Percentiles rank a stretch among this genome's conserved stretches.
These are phyloP conservation scores for Pichia exigua DNA, from an alignment of 805 yeast species.

Conservation along the genomic window DNA sequence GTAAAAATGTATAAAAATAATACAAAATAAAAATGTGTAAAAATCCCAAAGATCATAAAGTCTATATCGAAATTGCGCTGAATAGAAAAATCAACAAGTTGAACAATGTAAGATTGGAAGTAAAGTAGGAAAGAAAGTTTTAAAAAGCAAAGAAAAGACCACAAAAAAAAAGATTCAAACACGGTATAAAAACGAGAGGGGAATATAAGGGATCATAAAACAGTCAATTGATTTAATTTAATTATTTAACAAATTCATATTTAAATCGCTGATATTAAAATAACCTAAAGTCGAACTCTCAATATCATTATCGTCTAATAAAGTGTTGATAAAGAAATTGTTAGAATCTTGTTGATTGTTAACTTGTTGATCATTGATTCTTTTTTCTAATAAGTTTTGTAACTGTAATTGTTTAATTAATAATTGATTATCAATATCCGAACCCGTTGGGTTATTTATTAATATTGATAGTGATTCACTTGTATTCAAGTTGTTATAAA, in stretches of 20 bases:
- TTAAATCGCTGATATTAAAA: background rate
- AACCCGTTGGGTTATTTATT: background rate
- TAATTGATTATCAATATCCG: background rate
- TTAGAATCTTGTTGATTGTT: background rate
- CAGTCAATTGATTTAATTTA: background rate
- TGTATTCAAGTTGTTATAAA: background rate
- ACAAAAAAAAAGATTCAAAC: background rate
- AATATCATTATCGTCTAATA: background rate
- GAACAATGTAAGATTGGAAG: no score
- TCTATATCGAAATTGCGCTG: no score
- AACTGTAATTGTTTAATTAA: background rate
- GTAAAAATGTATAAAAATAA: no score
- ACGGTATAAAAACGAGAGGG: background rate
- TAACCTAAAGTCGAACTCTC: background rate
- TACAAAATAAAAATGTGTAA: no score
- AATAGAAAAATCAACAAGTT: no score
- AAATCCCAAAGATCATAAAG: no score
- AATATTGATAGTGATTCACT: background rate
- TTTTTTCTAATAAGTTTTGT: background rate
- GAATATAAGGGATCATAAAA: background rate
- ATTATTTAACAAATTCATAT: background rate
- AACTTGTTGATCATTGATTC: background rate
- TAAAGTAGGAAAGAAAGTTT: no score
- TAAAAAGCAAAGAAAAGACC: no score
- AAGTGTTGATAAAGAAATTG: background rate